Conservation (phyloP, 176 grass and related monocot species). For the Juncus inflexus region DNA sequence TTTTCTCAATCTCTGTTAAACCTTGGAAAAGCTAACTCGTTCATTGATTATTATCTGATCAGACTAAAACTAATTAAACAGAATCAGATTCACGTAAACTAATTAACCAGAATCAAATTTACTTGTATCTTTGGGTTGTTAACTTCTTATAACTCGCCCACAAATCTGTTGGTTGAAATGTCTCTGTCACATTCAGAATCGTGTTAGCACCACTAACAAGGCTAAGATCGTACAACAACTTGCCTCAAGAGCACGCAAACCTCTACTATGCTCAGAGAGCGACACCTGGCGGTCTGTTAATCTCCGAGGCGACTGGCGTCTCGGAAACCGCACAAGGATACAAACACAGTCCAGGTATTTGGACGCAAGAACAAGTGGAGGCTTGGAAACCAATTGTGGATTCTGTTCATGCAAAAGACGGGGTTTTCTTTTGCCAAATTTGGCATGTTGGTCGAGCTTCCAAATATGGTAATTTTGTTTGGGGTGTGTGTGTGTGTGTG, state of each 20-base stretch:
- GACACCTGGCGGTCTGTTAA: slow-evolving; percentile 42
- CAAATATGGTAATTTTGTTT: slow-evolving; percentile 32
- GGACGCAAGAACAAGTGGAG: slow-evolving; percentile 57
- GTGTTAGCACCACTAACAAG: slow-evolving; percentile 60
- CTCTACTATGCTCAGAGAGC: slow-evolving; percentile 57
- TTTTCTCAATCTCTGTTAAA: neutral
- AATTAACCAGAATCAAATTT: neutral
- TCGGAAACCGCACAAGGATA: slow-evolving; percentile 37
- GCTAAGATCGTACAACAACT: slow-evolving; percentile 44
- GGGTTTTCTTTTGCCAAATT: slow-evolving; percentile 58
- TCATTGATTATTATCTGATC: neutral
- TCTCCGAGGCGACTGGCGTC: slow-evolving; percentile 60
- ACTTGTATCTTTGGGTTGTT: neutral
- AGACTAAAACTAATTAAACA: no score
- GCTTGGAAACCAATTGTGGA: slow-evolving; percentile 68
- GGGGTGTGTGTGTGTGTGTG: no score
- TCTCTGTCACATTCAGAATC: slow-evolving; percentile 31
- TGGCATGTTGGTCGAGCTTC: slow-evolving; percentile 26
- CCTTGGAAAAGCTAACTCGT: neutral
- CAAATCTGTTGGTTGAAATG: neutral
- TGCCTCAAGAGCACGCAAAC: slow-evolving; percentile 43
- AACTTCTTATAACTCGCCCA: neutral
- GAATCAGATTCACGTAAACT: no score
- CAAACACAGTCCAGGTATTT: slow-evolving; percentile 47
- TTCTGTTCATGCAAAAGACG: slow-evolving; percentile 50